Conservation (phyloP, 2,329 filamentous ascomycete species). For the Apiospora aurea region DNA sequence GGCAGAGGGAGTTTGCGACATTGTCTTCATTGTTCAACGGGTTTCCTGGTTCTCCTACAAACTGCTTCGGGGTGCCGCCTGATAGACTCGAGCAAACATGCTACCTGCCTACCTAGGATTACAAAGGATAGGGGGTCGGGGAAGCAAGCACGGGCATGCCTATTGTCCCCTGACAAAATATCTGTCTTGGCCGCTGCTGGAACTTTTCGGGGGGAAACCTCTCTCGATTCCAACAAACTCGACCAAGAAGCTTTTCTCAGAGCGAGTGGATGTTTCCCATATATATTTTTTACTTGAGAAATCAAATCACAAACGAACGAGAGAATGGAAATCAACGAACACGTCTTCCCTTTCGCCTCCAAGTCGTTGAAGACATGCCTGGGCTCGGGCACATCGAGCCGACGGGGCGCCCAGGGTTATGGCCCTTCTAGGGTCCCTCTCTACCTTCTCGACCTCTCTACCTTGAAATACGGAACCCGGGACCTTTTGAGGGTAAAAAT, state of each 20-base stretch:
- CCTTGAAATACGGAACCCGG: too few species aligned
- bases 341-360: neutral
- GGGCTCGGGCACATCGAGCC: neutral
- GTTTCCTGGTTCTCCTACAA: neutral
- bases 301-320: neutral
- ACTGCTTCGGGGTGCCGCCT: neutral
- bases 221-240: neutral
- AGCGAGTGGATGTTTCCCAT: neutral
- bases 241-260: neutral
- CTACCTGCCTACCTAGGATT: neutral
- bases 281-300: neutral
- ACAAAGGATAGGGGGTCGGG: conserved; percentile 5
- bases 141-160: neutral
- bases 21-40: conserved; percentile 7
- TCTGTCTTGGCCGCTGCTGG: neutral
- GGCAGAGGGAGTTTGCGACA: neutral
- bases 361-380: neutral
- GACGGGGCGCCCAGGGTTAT: neutral
- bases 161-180: neutral
- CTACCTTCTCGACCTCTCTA: neutral
- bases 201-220: neutral
- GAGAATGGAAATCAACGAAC: neutral
- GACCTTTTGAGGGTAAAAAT: neutral
- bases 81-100: conserved; percentile 12
- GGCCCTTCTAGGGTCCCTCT: neutral